Percentiles rank a stretch among this genome's conserved stretches.
Conservation (phyloP, 1,284 basidiomycete species). For the Flammula alnicola region DNA sequence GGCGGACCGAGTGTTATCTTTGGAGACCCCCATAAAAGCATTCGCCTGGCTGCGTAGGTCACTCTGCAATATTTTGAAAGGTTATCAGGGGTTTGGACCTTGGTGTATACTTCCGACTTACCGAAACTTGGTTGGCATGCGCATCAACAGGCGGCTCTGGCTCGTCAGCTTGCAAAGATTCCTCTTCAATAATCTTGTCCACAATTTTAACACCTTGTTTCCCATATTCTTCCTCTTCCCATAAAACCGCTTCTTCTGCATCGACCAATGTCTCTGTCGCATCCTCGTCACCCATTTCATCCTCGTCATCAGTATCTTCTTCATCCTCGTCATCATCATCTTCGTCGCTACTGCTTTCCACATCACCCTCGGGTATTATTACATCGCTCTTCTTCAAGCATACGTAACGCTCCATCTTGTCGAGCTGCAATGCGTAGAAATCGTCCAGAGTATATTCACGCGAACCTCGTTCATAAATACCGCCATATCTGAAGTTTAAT, state of each 20-base stretch:
- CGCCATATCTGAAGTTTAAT: conserved; percentile 69
- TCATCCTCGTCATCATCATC: conserved; percentile 56
- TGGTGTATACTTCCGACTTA: no score
- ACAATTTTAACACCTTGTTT: no score
- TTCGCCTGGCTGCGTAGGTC: conserved; percentile 67
- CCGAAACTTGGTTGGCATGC: no score
- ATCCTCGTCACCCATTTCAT: conserved; percentile 36
- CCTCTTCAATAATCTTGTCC: no score
- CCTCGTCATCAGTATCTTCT: conserved; percentile 45
- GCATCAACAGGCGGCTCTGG: no score
- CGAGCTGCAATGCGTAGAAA: conserved; percentile 77
- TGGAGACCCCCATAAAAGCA: conserved; percentile 75
- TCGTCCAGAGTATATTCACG: conserved; percentile 88
- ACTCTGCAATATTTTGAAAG: conserved; percentile 47
- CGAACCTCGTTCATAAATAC: conserved; percentile 82
- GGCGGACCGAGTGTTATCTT: conserved; percentile 63
- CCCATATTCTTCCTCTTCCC: no score
- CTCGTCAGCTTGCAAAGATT: no score
- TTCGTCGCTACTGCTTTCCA: conserved; percentile 63
- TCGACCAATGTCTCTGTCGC: conserved; percentile 40
- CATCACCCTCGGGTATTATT: conserved; percentile 65
- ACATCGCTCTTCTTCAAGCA: conserved; percentile 73
- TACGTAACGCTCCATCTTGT: conserved; percentile 79
- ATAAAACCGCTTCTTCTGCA: conserved; percentile 36
- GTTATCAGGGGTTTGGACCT: no score